Evolutionary conservation across 2,329 filamentous ascomycete species (phyloP).

Genomic region (Exserohilum turcica): DNA sequence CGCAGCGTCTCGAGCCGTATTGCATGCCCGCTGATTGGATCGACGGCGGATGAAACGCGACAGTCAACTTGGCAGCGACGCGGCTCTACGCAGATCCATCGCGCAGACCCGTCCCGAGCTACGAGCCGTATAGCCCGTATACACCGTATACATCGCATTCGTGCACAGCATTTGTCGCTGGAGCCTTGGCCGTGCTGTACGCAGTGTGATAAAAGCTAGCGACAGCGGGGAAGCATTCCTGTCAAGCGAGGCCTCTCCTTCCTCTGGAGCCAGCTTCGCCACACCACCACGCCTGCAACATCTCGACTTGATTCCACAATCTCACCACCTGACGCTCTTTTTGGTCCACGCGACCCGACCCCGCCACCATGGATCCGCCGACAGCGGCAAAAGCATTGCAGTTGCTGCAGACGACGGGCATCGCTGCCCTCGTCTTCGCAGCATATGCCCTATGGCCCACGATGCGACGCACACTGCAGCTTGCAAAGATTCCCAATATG

Average conservation of each 20-base stretch:
- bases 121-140: slow-evolving; percentile 8
- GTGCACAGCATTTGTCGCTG: no score
- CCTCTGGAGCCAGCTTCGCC: no score
- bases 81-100: neutral
- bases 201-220: neutral
- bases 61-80: neutral
- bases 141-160: slow-evolving; percentile 1
- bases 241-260: neutral
- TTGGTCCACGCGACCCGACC: neutral
- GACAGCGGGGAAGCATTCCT: neutral
- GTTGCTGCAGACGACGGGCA: slow-evolving; percentile 28
- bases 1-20: neutral
- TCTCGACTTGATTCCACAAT: neutral
- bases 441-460: slow-evolving; percentile 28
- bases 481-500: slow-evolving; percentile 34
- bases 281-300: neutral
- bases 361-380: slow-evolving; percentile 26
- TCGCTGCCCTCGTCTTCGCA: slow-evolving; percentile 34
- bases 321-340: neutral
- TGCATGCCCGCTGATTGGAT: neutral
- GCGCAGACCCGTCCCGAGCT: neutral
- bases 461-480: slow-evolving; percentile 26
- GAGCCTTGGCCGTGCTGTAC: neutral
- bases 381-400: slow-evolving; percentile 23
- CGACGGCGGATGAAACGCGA: neutral